Base-by-base conservation (phyloP, 2,329 filamentous ascomycete genomes). In the Coleophoma eucalyptorum region DNA sequence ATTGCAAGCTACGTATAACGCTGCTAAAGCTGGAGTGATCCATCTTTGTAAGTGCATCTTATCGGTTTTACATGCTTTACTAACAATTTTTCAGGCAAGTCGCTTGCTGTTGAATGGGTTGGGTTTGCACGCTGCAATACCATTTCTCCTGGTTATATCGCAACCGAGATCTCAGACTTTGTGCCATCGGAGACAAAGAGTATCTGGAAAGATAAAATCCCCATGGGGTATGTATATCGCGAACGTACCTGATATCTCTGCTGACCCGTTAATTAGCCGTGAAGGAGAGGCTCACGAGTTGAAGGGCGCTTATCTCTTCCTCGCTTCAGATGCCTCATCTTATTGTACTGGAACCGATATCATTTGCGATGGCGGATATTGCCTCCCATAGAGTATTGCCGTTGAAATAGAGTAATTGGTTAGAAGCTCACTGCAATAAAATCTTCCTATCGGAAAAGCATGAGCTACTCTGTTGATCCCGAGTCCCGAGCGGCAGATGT, bases 221-320 rank as follows among this genome's bases (percentile, higher is more conserved):
- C 88, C 10, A 87, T 94, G 83, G 87, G 83, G 46, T 48, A 48
- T 32, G 46, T 33, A n/a, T 43, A 33, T 10, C 8, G 16, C 72
- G 5, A 26, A 26, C 26, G 26, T 6, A 26, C 26, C 15, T 21
- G 6, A 34, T 15, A 15, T 37, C 33, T 20, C n/a, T 21, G n/a
- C 33, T 34, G 82, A 48, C 26, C 3, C 10, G 7, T 12, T n/a
- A 1, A 13, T n/a, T 42, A 48, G 46, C 44, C 80, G 90, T 57
- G 86, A 91, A 64, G 90, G 86, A 10, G 76, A 84, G 57, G 74
- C 81, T 3, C 79, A 82, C 53, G 90, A 96, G 73, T 76, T 95
- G 60, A 92, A 93, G 73, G 90, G 89, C 18, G 86, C 86, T 16
- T 96, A 88, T 67, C 70, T 95, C 44, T 94, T 91, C 69, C 75